Evolutionary conservation across 176 grass and related monocot species (phyloP).

Genomic region (Avena insularis): DNA sequence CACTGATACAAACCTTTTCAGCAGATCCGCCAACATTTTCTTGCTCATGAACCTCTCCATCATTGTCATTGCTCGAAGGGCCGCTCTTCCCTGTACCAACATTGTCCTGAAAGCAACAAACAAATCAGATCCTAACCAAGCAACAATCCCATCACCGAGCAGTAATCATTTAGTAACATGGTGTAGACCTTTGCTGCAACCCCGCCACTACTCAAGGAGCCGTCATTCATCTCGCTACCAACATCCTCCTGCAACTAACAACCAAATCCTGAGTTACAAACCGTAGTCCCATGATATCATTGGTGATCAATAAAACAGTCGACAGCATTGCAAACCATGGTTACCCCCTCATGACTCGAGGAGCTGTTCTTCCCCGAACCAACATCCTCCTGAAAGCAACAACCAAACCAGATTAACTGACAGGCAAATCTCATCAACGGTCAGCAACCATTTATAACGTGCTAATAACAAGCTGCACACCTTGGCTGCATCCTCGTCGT

Average conservation of each 20-base stretch:
- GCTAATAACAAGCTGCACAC: not conserved
- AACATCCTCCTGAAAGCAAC: slow-evolving; percentile 22
- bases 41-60: slow-evolving; percentile 12
- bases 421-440: not conserved
- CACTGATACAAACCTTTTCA: slow-evolving; percentile 13
- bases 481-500: not conserved
- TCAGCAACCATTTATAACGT: not conserved
- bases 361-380: not conserved
- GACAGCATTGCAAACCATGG: not conserved
- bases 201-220: no score
- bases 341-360: not conserved
- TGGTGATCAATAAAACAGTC: not conserved
- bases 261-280: not conserved
- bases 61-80: not conserved
- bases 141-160: not conserved
- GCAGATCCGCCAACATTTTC: not conserved
- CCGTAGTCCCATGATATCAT: not conserved
- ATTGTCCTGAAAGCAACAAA: slow-evolving; percentile 15
- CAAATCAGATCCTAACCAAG: slow-evolving; percentile 13
- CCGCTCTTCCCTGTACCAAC: not conserved
- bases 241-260: slow-evolving; percentile 19
- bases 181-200: slow-evolving; percentile 1
- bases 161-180: not conserved
- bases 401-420: slow-evolving; percentile 16
- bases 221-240: not conserved